These are phyloP conservation scores for Boletus subcaerulescens DNA, from an alignment of 768 basidiomycete genomes.

Conservation along the genomic window DNA sequence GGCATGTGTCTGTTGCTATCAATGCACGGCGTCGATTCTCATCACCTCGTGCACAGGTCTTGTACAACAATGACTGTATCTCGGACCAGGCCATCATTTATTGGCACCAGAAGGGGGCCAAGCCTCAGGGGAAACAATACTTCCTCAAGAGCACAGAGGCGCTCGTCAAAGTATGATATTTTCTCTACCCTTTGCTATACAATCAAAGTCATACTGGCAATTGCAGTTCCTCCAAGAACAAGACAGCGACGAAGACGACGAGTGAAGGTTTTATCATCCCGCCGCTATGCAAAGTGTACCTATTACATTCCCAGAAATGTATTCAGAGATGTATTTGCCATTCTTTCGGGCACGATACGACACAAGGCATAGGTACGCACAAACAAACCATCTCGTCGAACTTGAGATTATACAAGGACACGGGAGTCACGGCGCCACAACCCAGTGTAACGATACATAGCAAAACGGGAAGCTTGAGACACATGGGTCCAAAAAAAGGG, in stretches of 20 bases:
- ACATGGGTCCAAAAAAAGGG: not conserved
- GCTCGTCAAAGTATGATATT: slow-evolving; percentile 72
- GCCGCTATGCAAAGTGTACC: slow-evolving; percentile 11
- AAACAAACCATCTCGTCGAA: not conserved
- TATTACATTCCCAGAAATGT: slow-evolving; percentile 14
- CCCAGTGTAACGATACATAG: not conserved
- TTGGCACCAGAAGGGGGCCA: slow-evolving; percentile 97
- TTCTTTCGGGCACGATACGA: not conserved
- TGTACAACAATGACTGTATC: slow-evolving; percentile 95
- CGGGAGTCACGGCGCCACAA: not conserved
- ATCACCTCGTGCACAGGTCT: slow-evolving; percentile 51
- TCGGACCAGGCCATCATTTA: slow-evolving; percentile 97
- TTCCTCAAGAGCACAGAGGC: slow-evolving; percentile 87
- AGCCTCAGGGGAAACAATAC: slow-evolving; percentile 91
- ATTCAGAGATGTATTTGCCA: slow-evolving; percentile 9
- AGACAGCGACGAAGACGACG: slow-evolving; percentile 62
- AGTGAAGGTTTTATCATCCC: slow-evolving; percentile 11
- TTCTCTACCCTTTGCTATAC: not conserved
- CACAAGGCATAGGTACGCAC: slow-evolving; percentile 2
- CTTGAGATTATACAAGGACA: not conserved
- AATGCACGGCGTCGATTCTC: not conserved
- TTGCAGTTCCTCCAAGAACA: slow-evolving; percentile 86
- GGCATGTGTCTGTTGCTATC: slow-evolving; percentile 35
- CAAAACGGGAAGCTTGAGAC: not conserved
- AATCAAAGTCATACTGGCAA: slow-evolving; percentile 40